Conservation (phyloP, 768 basidiomycete genomes). For the Termitomyces sp. region DNA sequence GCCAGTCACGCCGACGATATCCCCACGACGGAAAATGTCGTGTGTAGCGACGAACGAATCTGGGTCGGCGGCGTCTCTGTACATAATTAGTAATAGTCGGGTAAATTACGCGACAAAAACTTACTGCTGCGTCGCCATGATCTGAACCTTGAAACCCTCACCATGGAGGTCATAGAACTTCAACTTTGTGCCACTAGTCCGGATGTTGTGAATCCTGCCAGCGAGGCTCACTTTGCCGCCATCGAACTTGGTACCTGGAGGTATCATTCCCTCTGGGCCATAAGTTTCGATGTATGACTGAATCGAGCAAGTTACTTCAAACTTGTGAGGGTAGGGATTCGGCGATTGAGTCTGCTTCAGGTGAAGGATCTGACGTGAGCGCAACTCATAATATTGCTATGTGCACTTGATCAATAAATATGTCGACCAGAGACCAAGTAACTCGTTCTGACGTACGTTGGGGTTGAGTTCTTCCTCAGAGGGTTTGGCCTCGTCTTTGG, state of each 20-base stretch:
- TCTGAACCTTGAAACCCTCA: constrained; percentile 91
- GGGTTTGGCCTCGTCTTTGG: constrained; percentile 39
- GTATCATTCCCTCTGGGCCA: constrained; percentile 67
- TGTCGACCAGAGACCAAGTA: neutral
- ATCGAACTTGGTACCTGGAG: constrained; percentile 63
- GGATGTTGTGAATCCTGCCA: constrained; percentile 90
- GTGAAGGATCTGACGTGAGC: constrained; percentile 82
- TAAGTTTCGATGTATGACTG: constrained; percentile 70
- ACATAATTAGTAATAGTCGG: neutral
- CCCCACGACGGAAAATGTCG: constrained; percentile 89
- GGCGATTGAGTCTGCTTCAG: constrained; percentile 83
- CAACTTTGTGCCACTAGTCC: constrained; percentile 78
- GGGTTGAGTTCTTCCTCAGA: constrained; percentile 86
- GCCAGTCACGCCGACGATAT: constrained; percentile 92
- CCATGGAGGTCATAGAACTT: constrained; percentile 92
- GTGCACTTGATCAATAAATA: constrained; percentile 2
- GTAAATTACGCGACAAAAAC: constrained; percentile 13
- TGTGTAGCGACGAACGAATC: constrained; percentile 69
- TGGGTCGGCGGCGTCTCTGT: constrained; percentile 62
- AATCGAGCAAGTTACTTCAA: constrained; percentile 80
- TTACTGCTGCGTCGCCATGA: constrained; percentile 88
- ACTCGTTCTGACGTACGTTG: constrained; percentile 55
- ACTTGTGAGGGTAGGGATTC: constrained; percentile 99
- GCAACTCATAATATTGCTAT: constrained; percentile 96
- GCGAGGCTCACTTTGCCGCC: constrained; percentile 64